phyloP scores from a whole-genome alignment of 345 rosid species.

The Cardamine chenopodiifolia region DNA sequence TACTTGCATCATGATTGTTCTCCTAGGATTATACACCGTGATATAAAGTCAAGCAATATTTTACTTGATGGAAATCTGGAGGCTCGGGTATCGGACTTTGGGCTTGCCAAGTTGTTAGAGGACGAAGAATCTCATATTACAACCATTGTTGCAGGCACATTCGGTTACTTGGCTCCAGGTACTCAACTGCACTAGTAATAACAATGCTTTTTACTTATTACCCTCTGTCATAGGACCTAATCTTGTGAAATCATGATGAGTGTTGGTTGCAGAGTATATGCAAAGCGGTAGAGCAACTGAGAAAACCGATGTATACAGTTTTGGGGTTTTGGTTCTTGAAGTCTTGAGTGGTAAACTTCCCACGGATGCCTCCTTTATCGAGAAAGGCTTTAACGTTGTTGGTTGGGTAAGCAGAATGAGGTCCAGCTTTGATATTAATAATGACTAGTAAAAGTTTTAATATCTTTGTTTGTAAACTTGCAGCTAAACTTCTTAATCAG shows the following conservation, averaged over 20 bases:
- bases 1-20: constrained; percentile 97
- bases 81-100: constrained; percentile 96
- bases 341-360: constrained; percentile 93
- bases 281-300: constrained; percentile 97
- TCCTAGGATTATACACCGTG: constrained; percentile 96
- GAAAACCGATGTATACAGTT: constrained; percentile 93
- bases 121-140: constrained; percentile 97
- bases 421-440: background rate
- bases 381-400: constrained; percentile 91
- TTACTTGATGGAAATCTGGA: constrained; percentile 90
- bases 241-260: constrained; percentile 21
- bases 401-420: constrained; percentile 74
- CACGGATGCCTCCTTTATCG: constrained; percentile 88
- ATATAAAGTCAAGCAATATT: constrained; percentile 92
- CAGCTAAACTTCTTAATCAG: constrained; percentile 79
- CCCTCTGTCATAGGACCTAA: background rate
- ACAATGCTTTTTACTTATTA: background rate
- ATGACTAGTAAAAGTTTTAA: background rate
- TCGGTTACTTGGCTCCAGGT: constrained; percentile 98
- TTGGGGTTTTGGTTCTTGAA: constrained; percentile 89
- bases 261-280: constrained; percentile 70
- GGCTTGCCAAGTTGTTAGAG: constrained; percentile 86
- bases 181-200: constrained; percentile 31
- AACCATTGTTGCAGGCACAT: constrained; percentile 95
- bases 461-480: constrained; percentile 19